A percentile compares a stretch with the other conserved stretches of the same genome.
phyloP scores from a whole-genome alignment of 1,284 basidiomycete genomes.

The Sanghuangporus sanghuang region DNA sequence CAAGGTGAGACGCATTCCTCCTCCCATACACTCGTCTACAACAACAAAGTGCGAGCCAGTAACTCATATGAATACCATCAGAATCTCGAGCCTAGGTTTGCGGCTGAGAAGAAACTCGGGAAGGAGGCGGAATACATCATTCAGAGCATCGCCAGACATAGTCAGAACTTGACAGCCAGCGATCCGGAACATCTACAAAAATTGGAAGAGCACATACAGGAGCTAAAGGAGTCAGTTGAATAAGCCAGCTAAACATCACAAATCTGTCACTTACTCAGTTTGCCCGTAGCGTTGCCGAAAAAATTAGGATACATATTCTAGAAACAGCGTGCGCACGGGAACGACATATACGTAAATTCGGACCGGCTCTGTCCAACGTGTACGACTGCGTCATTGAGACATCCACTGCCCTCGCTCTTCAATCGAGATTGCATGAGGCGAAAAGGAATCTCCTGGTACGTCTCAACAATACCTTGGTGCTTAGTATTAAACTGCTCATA shows the following conservation, averaged over 20 bases:
- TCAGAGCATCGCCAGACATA: neutral
- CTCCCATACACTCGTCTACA: neutral
- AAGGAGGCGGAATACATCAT: neutral
- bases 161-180: neutral
- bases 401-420: neutral
- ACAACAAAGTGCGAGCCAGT: neutral
- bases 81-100: neutral
- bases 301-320: neutral
- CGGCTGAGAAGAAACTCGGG: slow-evolving; percentile 3
- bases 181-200: neutral
- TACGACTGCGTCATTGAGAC: neutral
- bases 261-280: neutral
- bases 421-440: neutral
- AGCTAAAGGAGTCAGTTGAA: neutral
- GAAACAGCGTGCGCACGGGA: neutral
- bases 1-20: neutral
- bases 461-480: neutral
- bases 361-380: neutral
- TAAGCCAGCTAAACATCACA: no score
- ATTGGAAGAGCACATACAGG: neutral
- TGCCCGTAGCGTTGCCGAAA: neutral
- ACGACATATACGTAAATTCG: neutral
- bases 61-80: neutral
- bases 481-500: neutral
- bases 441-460: neutral